These are phyloP conservation scores for Collariella sp. DNA, from an alignment of 495 filamentous ascomycete species.

Conservation along the genomic window DNA sequence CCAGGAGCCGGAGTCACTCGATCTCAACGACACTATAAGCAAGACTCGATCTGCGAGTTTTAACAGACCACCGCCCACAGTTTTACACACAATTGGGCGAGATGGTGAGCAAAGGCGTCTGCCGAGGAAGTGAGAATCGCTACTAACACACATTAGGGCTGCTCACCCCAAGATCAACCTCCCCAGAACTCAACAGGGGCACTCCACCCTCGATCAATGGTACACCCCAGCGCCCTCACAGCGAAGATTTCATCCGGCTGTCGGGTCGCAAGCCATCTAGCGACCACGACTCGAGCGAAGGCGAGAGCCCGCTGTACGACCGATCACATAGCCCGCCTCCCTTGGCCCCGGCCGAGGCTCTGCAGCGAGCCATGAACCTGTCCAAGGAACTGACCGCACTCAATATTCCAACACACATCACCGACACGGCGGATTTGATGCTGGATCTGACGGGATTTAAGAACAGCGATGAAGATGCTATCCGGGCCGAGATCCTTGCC, in stretches of 20 bases:
- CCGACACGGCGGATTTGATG: conserved; percentile 92
- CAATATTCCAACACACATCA: conserved; percentile 88
- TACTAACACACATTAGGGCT: conserved; percentile 37
- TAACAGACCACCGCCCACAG: conserved; percentile 29
- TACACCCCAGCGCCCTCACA: conserved; percentile 35
- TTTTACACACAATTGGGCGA: conserved; percentile 20
- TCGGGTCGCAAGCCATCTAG: conserved; percentile 34
- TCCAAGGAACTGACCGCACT: conserved; percentile 80
- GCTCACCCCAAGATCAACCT: conserved; percentile 55
- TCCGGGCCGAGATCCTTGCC: conserved; percentile 84
- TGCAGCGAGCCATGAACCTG: conserved; percentile 72
- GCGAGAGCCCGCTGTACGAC: conserved; percentile 31
- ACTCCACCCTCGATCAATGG: conserved; percentile 38
- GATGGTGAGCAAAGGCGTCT: conserved; percentile 20
- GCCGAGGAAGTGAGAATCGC: background rate
- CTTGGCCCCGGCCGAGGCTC: conserved; percentile 63
- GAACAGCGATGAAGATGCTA: conserved; percentile 79
- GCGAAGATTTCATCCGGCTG: conserved; percentile 37
- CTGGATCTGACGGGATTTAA: conserved; percentile 97
- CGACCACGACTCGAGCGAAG: conserved; percentile 37
- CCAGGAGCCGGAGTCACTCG: conserved; percentile 76
- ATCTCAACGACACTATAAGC: conserved; percentile 47
- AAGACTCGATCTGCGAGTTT: conserved; percentile 30
- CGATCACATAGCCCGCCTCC: conserved; percentile 71
- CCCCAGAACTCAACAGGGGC: conserved; percentile 45